Base-by-base conservation (phyloP, 306 rosid species). In the Pachyrhizus erosus region DNA sequence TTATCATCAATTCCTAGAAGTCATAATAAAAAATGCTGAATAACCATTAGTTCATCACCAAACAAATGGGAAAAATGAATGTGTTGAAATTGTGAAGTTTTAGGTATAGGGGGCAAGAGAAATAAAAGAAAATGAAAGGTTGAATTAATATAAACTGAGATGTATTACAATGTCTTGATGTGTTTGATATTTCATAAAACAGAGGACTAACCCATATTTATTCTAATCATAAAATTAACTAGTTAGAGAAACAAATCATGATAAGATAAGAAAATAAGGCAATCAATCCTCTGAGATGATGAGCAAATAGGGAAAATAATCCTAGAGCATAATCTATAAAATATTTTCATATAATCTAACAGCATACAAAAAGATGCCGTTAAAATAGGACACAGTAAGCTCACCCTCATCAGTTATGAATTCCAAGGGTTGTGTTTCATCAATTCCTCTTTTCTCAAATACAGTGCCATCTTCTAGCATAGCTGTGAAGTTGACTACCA, bases 321-420 rank as follows among this genome's bases (percentile, higher is more conserved):
- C 18, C 37, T 9, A 26, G 67, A 13, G 39, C 39, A 60, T 27
- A 60, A 60, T 13, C 10, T 60, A 62, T 60, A 60, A 26, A 9
- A 5, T 60, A 60, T 12, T 26, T 60, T 26, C 67, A 60, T 60
- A 9, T 55, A 26, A 26, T 60, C n/a, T 26, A 60, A 60, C 37
- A 24, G 0, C 20, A 66, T 39, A 40, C 57, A 26, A 60, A 66
- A 62, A 74, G 75, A 29, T 6, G 46, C 49, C 17, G 12, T 70
- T 40, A 26, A 72, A 20, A 26, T 26, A 79, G 57, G 18, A 48
- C 2, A 60, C 55, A 60, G 75, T 73, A 75, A 78, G 75, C 86
- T 13, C 69, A 89, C 97, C 94, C 86, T 92, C 93, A 80, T 90
- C 97, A 2, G 90, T 90, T 76, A 89, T 70, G 71, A 92, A 89